These are phyloP conservation scores for Didymella glomerata DNA, from an alignment of 2,329 filamentous ascomycete genomes.

Conservation along the genomic window DNA sequence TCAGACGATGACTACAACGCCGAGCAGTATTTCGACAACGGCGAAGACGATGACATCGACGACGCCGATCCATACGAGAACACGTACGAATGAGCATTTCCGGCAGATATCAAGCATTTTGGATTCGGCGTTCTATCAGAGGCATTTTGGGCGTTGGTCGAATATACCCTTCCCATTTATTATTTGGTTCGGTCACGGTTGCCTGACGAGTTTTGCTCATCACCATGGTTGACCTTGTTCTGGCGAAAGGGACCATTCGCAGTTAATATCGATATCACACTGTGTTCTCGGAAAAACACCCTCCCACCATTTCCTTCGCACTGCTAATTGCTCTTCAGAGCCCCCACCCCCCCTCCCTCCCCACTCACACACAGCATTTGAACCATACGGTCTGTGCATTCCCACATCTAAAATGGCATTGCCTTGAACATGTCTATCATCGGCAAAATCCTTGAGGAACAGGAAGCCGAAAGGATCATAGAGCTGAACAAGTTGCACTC, in stretches of 20 bases:
- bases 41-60: slow-evolving; percentile 59
- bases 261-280: background rate
- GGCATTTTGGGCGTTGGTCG: slow-evolving; percentile 25
- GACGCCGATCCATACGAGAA: slow-evolving; percentile 49
- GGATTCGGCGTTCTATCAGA: slow-evolving; percentile 7
- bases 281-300: too few relatives aligned
- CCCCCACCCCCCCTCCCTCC: too few relatives aligned
- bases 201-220: background rate
- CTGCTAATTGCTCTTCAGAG: too few relatives aligned
- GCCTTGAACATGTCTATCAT: too few relatives aligned
- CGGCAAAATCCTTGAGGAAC: background rate
- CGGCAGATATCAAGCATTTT: slow-evolving; percentile 2
- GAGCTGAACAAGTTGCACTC: background rate
- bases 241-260: background rate
- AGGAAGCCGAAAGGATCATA: background rate
- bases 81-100: slow-evolving; percentile 40
- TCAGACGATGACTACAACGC: slow-evolving; percentile 71
- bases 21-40: slow-evolving; percentile 63
- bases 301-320: too few relatives aligned
- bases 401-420: background rate
- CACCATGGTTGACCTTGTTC: background rate
- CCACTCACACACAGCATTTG: too few relatives aligned
- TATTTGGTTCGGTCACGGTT: background rate
- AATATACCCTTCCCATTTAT: slow-evolving; percentile 30
- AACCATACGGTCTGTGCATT: background rate